Percentiles rank a stretch among this genome's conserved stretches.
These are phyloP conservation scores for Plasmodium blacklocki DNA, from an alignment of 169 alveolate species.

Conservation along the genomic window DNA sequence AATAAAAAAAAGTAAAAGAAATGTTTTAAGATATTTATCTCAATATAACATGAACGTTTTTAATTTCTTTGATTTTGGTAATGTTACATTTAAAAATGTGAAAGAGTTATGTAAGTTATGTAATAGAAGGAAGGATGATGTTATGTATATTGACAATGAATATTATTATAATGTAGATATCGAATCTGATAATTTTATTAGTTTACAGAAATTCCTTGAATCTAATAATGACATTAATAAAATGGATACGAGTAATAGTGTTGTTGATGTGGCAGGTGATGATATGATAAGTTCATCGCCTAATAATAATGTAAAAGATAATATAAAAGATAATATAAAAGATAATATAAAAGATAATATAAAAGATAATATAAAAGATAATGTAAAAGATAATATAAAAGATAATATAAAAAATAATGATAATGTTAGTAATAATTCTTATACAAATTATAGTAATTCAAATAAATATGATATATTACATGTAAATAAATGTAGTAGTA, in stretches of 20 bases:
- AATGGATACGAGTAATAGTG: not conserved
- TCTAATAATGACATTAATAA: not conserved
- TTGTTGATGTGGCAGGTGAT: not conserved
- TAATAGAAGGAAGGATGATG: constrained; percentile 2
- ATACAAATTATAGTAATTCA: not conserved
- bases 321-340: not conserved
- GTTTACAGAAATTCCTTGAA: constrained; percentile 8
- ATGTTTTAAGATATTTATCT: constrained; percentile 25
- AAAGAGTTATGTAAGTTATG: constrained; percentile 26
- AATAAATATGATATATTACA: not conserved
- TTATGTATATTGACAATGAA: not conserved
- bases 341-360: not conserved
- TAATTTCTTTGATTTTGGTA: constrained; percentile 15
- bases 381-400: not conserved
- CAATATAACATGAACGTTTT: constrained; percentile 26
- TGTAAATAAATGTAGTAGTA: not conserved
- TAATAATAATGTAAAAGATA: not conserved
- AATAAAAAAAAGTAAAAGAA: constrained; percentile 31
- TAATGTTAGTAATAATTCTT: not conserved
- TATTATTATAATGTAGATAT: constrained; percentile 15
- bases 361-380: not conserved
- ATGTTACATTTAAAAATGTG: constrained; percentile 8
- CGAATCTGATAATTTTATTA: not conserved
- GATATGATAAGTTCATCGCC: not conserved
- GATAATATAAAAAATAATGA: not conserved